These are phyloP conservation scores for Dioscorea cayenensis DNA, from an alignment of 116 monocot genomes.

Conservation along the genomic window DNA sequence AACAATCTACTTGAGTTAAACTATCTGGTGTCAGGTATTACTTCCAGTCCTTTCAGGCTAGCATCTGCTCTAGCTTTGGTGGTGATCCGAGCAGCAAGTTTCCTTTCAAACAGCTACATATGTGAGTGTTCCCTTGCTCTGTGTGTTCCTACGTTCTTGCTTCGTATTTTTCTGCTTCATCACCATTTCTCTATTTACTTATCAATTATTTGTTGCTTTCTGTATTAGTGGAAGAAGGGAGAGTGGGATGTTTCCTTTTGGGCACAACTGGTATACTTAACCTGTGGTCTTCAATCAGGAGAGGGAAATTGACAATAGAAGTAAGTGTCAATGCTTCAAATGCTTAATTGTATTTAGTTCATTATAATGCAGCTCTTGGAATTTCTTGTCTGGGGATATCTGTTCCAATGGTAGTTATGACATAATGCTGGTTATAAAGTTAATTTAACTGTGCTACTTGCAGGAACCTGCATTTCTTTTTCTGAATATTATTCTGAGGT, in stretches of 20 bases:
- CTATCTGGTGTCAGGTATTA: conserved; percentile 2
- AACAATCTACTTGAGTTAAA: conserved; percentile 8
- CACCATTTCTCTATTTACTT: conserved; percentile 4
- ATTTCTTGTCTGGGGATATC: background rate
- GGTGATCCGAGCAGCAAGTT: conserved; percentile 71
- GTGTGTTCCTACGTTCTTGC: background rate
- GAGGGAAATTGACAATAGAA: conserved; percentile 28
- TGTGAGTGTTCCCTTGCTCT: conserved; percentile 49
- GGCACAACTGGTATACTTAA: conserved; percentile 54
- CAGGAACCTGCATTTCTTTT: conserved; percentile 68
- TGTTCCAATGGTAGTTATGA: background rate
- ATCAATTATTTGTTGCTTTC: conserved; percentile 8
- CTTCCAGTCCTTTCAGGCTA: conserved; percentile 11
- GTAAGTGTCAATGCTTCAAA: conserved; percentile 30
- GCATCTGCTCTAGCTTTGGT: conserved; percentile 34
- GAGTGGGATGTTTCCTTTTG: conserved; percentile 81
- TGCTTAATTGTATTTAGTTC: conserved; percentile 2
- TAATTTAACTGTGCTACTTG: background rate
- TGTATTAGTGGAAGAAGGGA: conserved; percentile 79
- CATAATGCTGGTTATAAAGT: background rate
- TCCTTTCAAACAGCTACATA: conserved; percentile 96
- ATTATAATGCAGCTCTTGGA: background rate
- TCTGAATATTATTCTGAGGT: conserved; percentile 51
- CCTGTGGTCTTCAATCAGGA: conserved; percentile 32
- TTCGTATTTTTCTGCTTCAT: background rate